phyloP scores from a whole-genome alignment of 2,329 filamentous ascomycete genomes.

The Sclerotinia borealis region DNA sequence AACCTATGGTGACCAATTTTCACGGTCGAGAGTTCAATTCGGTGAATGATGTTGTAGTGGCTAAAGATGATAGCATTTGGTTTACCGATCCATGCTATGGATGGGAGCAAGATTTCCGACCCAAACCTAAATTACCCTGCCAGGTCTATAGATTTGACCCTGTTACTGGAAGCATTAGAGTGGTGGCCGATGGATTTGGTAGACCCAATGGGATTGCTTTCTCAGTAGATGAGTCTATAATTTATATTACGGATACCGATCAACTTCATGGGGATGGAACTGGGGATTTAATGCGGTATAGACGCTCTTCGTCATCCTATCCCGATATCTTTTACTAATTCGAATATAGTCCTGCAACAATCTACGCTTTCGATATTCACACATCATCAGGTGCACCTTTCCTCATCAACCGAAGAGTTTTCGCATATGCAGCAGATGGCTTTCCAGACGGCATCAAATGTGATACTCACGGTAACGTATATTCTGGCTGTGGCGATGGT shows the following conservation, averaged over 20 bases:
- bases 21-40: slow-evolving; percentile 54
- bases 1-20: slow-evolving; percentile 48
- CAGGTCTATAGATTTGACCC: slow-evolving; percentile 55
- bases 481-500: slow-evolving; percentile 48
- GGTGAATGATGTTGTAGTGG: slow-evolving; percentile 51
- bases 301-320: slow-evolving; percentile 11
- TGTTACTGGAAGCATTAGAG: slow-evolving; percentile 43
- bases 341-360: slow-evolving; percentile 1
- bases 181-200: slow-evolving; percentile 52
- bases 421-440: slow-evolving; percentile 49
- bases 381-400: slow-evolving; percentile 17
- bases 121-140: slow-evolving; percentile 45
- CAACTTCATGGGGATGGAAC: slow-evolving; percentile 29
- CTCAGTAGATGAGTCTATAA: slow-evolving; percentile 44
- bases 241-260: slow-evolving; percentile 54
- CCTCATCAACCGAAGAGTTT: slow-evolving; percentile 35
- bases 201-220: slow-evolving; percentile 54
- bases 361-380: slow-evolving; percentile 24
- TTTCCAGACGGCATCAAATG: slow-evolving; percentile 55
- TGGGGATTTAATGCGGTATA: slow-evolving; percentile 13
- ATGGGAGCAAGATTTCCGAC: slow-evolving; percentile 51
- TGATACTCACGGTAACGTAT: slow-evolving; percentile 49
- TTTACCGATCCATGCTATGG: slow-evolving; percentile 60
- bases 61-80: slow-evolving; percentile 52
- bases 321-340: background rate